Evolutionary conservation across 352 stramenopile genomes (phyloP), one percentile per base, ranked within the genome.

Genomic region (Peronospora belbahrii): DNA sequence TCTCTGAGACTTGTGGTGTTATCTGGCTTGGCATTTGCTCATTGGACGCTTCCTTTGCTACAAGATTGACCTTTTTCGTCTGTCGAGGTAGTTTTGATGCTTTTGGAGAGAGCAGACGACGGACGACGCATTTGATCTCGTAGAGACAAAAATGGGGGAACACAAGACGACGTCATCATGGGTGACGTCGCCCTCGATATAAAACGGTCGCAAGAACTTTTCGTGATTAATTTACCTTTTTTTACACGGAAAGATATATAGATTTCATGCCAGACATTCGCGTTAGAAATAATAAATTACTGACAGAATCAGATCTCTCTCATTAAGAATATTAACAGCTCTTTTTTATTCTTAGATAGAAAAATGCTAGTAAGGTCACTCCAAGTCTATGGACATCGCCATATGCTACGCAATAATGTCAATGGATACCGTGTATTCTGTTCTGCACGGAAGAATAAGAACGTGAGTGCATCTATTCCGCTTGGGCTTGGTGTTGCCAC

Each of bases 401-500:
- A 41, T 31, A 15, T 15, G 41, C 39, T 40, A 38, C 25, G 23
- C 45, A 59, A 41, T 52, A 41, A 30, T 20, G 14, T 52, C 27
- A 15, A 20, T 24, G 25, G 46, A 44, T 42, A 36, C 48, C 62
- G 67, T 48, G 66, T 83, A 40, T 65, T 83, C 52, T 79, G 71
- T 59, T 72, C 70, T 6, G 56, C 65, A 32, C 58, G 63, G 2
- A 79, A 75, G 36, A 54, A 62, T 23, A 55, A 47, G 14, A 60
- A 32, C 19, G 52, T 64, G 42, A 67, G 57, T 42, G 42, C 56
- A 19, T 42, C 59, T 35, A 80, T 88, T 18, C 59, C 73, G 25
- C 60, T 83, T 20, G 43, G 45, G 15, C 49, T 83, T 4, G 75
- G 70, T 18, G 19, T 85, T 35, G 53, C 66, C 15, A 62, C 59